A percentile compares a stretch with the other conserved stretches of the same genome.
phyloP scores from a whole-genome alignment of 2,329 filamentous ascomycete genomes.

The Davidsoniella australis region DNA sequence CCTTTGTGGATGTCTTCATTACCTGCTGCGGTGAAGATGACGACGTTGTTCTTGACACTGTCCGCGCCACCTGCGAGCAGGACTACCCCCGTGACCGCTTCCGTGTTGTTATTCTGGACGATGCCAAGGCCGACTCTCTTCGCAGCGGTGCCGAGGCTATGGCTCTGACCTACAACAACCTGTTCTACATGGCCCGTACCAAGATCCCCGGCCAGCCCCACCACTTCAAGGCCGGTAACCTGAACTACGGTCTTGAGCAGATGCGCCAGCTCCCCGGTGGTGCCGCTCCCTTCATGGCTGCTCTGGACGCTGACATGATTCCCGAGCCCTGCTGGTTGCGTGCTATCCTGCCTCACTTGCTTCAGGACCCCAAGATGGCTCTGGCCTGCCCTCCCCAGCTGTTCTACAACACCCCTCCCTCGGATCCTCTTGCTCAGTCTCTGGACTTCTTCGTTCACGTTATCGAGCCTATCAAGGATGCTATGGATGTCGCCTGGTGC shows the following conservation, averaged over 20 bases:
- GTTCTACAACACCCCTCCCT: conserved; percentile 43
- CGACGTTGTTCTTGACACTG: conserved; percentile 38
- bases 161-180: conserved; percentile 26
- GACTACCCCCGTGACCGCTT: conserved; percentile 37
- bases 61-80: conserved; percentile 33
- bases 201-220: conserved; percentile 32
- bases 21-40: conserved; percentile 41
- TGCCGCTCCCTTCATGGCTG: conserved; percentile 41
- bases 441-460: conserved; percentile 41
- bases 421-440: conserved; percentile 40
- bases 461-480: conserved; percentile 32
- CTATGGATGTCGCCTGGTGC: conserved; percentile 42
- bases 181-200: conserved; percentile 34
- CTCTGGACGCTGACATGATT: conserved; percentile 53
- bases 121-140: conserved; percentile 30
- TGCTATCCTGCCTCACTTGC: conserved; percentile 39
- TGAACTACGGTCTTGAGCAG: conserved; percentile 41
- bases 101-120: conserved; percentile 38
- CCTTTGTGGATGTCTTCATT: conserved; percentile 39
- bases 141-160: conserved; percentile 23
- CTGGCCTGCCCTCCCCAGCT: conserved; percentile 44
- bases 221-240: conserved; percentile 48
- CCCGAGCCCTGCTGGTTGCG: conserved; percentile 43
- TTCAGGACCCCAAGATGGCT: conserved; percentile 39
- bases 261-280: conserved; percentile 34